Base-by-base conservation (phyloP, 176 grass and related monocot species). In the Alopecurus myosuroides region DNA sequence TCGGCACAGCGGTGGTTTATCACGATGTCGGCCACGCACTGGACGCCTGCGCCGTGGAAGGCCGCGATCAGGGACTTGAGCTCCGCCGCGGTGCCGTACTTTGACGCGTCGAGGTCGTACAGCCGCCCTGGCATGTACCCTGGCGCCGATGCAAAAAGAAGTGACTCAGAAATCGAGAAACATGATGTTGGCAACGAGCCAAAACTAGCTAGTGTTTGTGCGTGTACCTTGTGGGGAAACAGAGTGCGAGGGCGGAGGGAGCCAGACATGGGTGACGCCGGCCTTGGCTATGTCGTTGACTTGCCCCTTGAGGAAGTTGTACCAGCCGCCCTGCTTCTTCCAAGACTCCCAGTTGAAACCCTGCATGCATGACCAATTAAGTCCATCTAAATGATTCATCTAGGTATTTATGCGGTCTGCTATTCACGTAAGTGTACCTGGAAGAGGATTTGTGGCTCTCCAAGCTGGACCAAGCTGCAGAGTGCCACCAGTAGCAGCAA, bases 321-420 rank as follows among this genome's bases (percentile, higher is more conserved):
- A 94, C 89, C 88, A 92, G 26, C 91, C 91, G 18, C 91, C 91
- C 45, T 85, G 84, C 76, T 88, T 84, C 77, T 77, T 97, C 79
- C 82, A 94, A 19, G 91, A 94, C 55, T 97, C 94, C 91, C 91
- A 97, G 78, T 94, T 97, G 50, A 97, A 97, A 56, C 87, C 94
- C 89, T 97, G 87, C 82, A 74, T 9, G 31, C 15, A 37, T 46
- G 64, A n/a, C n/a, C n/a, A n/a, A n/a, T n/a, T n/a, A n/a, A 5
- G 48, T 46, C 51, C 5, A 15, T 45, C 44, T 56, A 7, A 60
- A 28, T 60, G 56, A 60, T 26, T 10, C 3, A 26, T 53, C 19
- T 37, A 37, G 50, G 17, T 51, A 51, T 44, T 37, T 83, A 90
- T 46, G 45, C 44, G 12, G 44, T 45, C 4, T 3, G 2, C 11